Evolutionary conservation across 352 stramenopile genomes (phyloP).

Genomic region (Globisporangium okanoganense): DNA sequence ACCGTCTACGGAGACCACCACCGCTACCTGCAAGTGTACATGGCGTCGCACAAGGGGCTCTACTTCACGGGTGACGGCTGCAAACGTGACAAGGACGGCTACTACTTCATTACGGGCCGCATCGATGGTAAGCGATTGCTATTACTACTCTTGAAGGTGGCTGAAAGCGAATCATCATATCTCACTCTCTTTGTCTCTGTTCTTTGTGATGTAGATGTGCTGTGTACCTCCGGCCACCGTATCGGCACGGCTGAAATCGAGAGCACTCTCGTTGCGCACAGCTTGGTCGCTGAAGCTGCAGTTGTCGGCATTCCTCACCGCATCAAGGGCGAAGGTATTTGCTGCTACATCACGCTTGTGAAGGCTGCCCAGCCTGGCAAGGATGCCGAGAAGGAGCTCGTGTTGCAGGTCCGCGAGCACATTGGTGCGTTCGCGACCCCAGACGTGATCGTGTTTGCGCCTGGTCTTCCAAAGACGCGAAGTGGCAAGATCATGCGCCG

Average conservation of each 20-base stretch:
- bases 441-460: constrained; percentile 93
- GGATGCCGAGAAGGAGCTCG: constrained; percentile 60
- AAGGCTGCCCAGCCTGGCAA: constrained; percentile 61
- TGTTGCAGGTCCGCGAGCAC: constrained; percentile 84
- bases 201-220: constrained; percentile 72
- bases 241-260: constrained; percentile 89
- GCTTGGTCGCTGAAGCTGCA: constrained; percentile 91
- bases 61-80: constrained; percentile 96
- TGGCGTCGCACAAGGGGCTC: constrained; percentile 94
- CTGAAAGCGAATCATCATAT: background rate
- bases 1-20: constrained; percentile 94
- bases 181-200: constrained; percentile 11
- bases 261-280: constrained; percentile 90
- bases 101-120: constrained; percentile 98
- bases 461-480: constrained; percentile 94
- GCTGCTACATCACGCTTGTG: constrained; percentile 93
- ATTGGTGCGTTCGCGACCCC: constrained; percentile 97
- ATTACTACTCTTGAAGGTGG: background rate
- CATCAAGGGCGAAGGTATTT: constrained; percentile 97
- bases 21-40: constrained; percentile 96
- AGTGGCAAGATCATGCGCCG: constrained; percentile 99
- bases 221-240: constrained; percentile 93
- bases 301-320: constrained; percentile 94
- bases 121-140: constrained; percentile 77
- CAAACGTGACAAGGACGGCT: constrained; percentile 92